Evolutionary conservation across 495 filamentous ascomycete genomes (phyloP), one percentile per base, ranked within the genome.

Genomic region (Daldinia grandis): DNA sequence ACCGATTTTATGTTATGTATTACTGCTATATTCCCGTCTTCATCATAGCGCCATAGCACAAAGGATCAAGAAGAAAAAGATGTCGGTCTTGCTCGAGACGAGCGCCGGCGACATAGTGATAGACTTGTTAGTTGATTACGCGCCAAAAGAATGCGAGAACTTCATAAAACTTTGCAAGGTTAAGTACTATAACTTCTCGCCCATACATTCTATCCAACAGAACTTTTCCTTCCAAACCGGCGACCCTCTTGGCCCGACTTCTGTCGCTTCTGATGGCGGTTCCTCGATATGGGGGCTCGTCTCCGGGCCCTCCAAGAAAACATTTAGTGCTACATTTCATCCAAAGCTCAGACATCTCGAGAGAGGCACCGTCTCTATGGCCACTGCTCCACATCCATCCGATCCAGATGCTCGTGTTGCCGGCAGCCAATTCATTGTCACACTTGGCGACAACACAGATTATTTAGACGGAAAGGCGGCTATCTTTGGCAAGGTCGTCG

Each of bases 161-260:
- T 97, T 98, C 81, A 83, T 98, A 25, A 98, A 98, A 88, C 92
- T 98, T 73, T 98, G 94, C 87, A 97, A 97, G 78, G 83, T 93
- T 80, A 98, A 97, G 83, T 98, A 97, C 81, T 98, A 97, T 87
- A 98, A 98, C 83, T 98, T 94, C 78, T 90, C 93, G 30, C 94
- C 94, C 37, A 81, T 97, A 60, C 90, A 96, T 81, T 91, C 88
- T 69, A 87, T 98, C 55, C 94, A 97, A 77, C 92, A 92, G 73
- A 88, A 92, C 77, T 97, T 97, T 81, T 94, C 94, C 61, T 97
- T 97, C 80, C 94, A 98, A 75, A 95, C 94, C 60, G 94, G 94
- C 71, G 94, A 98, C 78, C 94, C 94, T 37, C 86, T 97, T 44
- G 94, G 94, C 7, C 94, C 94, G 5, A 87, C 89, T 67, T 91